Conservation (phyloP, 129 eudicot species). For the Lactuca sativa region DNA sequence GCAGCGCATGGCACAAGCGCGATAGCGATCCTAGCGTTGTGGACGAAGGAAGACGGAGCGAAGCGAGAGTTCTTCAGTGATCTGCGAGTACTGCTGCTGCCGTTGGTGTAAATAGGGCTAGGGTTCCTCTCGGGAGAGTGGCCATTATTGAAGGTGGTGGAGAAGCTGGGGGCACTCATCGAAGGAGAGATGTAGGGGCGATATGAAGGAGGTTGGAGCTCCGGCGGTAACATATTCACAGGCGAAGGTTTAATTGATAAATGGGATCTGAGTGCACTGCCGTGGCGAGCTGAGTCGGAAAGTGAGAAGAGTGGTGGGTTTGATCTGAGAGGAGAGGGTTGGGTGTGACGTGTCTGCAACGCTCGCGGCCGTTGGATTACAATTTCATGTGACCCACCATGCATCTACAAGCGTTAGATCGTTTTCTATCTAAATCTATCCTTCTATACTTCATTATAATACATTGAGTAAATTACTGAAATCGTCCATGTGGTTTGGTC, state of each 20-base stretch:
- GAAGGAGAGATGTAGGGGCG: constrained; percentile 80
- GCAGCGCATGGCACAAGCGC: constrained; percentile 84
- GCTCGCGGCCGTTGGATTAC: constrained; percentile 30
- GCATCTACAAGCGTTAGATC: not conserved
- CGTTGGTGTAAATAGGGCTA: constrained; percentile 35
- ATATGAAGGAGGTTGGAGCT: constrained; percentile 74
- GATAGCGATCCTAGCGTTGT: constrained; percentile 77
- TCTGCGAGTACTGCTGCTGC: constrained; percentile 34
- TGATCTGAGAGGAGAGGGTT: constrained; percentile 24
- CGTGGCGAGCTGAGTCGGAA: constrained; percentile 21
- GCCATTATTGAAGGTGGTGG: constrained; percentile 52
- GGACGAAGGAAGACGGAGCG: constrained; percentile 53
- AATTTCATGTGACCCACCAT: constrained; percentile 25
- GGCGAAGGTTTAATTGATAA: constrained; percentile 28
- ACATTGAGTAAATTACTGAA: too few relatives aligned
- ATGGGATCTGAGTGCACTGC: constrained; percentile 26
- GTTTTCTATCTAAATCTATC: not conserved
- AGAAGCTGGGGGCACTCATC: constrained; percentile 59
- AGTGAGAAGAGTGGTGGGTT: constrained; percentile 25
- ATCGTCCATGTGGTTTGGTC: too few relatives aligned
- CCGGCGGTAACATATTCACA: constrained; percentile 85
- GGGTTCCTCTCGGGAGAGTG: constrained; percentile 56
- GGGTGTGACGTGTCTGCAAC: constrained; percentile 39
- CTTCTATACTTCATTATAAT: too few relatives aligned
- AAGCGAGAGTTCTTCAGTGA: constrained; percentile 60